Evolutionary conservation across 805 yeast species (phyloP), one percentile per base, ranked within the genome.

Genomic region (Candida nanaspora): DNA sequence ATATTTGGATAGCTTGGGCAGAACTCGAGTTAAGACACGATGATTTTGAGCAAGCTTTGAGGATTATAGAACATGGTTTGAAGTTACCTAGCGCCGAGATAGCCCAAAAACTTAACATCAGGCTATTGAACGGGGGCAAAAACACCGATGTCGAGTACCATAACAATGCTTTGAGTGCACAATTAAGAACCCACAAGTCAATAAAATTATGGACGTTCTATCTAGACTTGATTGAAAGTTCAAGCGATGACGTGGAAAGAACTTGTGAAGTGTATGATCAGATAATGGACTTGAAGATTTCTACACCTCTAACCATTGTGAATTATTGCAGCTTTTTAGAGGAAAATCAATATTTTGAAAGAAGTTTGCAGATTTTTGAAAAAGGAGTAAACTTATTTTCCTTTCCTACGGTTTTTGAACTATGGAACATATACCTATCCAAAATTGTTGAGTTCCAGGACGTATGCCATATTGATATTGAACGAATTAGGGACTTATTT

Each of bases 1-100:
- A 71, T 3, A 57, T 89, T 6, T 85, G 87, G 74, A 63, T 76
- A n/a, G 72, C 70, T 15, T 89, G 96, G 96, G 68, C 82, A 6
- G 83, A 83, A 42, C 62, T 76, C 59, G 82, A 81, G 44, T 51
- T 84, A 25, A 62, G 71, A 20, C 59, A 63, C 15, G 74, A 67
- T 0, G 56, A 70, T 5, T 44, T 70, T 1, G 63, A 65, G 43
- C 48, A 49, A 18, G 61, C 70, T 0, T 23, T 23, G 27, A 23
- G 11, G 11, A 23, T 23, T n/a, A n/a, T n/a, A n/a, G n/a, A n/a
- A n/a, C n/a, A n/a, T n/a, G n/a, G n/a, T n/a, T 46, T 70, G 4
- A 50, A 46, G 9, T 27, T 46, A 7, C 63, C 64, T 8, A 31
- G 29, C 6, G 42, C 42, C 14, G 31, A 19, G 4, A 13, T 36